These are phyloP conservation scores for Erucastrum elatum DNA, from an alignment of 345 rosid species.

Conservation along the genomic window DNA sequence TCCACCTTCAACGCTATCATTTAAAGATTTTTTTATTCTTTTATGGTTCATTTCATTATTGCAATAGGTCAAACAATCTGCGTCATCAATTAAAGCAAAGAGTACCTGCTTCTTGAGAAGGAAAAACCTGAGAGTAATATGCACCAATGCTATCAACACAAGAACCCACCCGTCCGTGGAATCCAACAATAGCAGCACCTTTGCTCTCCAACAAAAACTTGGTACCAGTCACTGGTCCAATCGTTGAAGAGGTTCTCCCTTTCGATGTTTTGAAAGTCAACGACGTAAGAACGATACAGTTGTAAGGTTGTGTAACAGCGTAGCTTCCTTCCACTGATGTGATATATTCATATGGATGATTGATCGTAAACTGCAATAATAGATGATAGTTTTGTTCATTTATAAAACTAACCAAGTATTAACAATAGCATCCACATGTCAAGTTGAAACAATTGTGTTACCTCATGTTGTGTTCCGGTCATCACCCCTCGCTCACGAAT, in stretches of 20 bases:
- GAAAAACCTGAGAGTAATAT: background rate
- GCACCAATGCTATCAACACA: conserved; percentile 5
- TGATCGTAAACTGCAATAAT: conserved; percentile 5
- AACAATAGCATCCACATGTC: background rate
- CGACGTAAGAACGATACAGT: background rate
- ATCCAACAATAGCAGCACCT: conserved; percentile 27
- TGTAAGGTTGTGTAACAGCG: background rate
- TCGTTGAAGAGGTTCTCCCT: background rate
- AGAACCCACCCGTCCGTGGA: conserved; percentile 25
- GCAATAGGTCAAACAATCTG: no score
- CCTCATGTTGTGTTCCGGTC: background rate
- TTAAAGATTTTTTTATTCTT: background rate
- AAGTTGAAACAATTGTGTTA: background rate
- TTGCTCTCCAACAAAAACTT: background rate
- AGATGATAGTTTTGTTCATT: background rate
- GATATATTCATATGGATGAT: conserved; percentile 20
- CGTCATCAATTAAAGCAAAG: background rate
- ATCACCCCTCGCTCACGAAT: background rate
- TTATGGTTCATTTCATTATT: background rate
- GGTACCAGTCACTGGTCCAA: conserved; percentile 11
- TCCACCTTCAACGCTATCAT: conserved; percentile 8
- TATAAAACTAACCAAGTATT: background rate
- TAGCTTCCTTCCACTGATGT: conserved; percentile 22
- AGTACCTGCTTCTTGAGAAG: background rate
- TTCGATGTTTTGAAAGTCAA: conserved; percentile 21